phyloP scores from a whole-genome alignment of 192 early-diverging fungal genomes.

The Dispira parvispora region DNA sequence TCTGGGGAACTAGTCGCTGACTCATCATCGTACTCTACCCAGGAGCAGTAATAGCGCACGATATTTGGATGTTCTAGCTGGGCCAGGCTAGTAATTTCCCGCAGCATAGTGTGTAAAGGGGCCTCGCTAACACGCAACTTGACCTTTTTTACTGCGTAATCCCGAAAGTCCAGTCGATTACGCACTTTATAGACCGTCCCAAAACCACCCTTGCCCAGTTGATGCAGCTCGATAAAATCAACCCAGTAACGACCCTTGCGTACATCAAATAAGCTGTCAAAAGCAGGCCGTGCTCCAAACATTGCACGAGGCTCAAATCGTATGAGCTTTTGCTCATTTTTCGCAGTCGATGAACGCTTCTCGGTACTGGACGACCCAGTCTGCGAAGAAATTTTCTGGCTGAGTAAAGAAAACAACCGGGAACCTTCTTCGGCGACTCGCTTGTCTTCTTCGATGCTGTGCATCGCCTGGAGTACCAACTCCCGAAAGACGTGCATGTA shows the following conservation, averaged over 20 bases:
- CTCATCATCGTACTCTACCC: slow-evolving; percentile 59
- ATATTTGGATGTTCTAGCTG: slow-evolving; percentile 76
- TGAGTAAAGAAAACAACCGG: slow-evolving; percentile 11
- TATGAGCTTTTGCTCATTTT: not conserved
- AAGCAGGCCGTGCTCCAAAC: not conserved
- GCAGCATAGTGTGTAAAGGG: slow-evolving; percentile 54
- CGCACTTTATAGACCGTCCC: slow-evolving; percentile 67
- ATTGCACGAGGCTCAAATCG: not conserved
- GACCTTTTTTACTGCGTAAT: slow-evolving; percentile 88
- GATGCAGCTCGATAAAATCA: slow-evolving; percentile 64
- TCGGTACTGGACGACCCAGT: slow-evolving; percentile 10
- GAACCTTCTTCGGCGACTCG: not conserved
- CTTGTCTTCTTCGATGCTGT: not conserved
- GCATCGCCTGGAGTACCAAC: slow-evolving; percentile 62
- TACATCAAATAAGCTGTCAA: slow-evolving; percentile 35
- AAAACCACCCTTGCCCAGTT: slow-evolving; percentile 85
- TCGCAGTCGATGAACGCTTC: slow-evolving; percentile 8
- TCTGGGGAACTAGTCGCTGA: not conserved
- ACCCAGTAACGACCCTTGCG: slow-evolving; percentile 54
- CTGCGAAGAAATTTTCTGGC: not conserved
- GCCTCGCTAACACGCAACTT: slow-evolving; percentile 35
- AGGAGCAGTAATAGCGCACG: slow-evolving; percentile 81
- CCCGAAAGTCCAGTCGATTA: slow-evolving; percentile 74
- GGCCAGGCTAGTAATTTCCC: slow-evolving; percentile 83
- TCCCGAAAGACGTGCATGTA: slow-evolving; percentile 77